Percentiles rank a stretch among this genome's conserved stretches.
phyloP scores from a whole-genome alignment of 2,329 filamentous ascomycete species.

The Lecanicillium sp. region DNA sequence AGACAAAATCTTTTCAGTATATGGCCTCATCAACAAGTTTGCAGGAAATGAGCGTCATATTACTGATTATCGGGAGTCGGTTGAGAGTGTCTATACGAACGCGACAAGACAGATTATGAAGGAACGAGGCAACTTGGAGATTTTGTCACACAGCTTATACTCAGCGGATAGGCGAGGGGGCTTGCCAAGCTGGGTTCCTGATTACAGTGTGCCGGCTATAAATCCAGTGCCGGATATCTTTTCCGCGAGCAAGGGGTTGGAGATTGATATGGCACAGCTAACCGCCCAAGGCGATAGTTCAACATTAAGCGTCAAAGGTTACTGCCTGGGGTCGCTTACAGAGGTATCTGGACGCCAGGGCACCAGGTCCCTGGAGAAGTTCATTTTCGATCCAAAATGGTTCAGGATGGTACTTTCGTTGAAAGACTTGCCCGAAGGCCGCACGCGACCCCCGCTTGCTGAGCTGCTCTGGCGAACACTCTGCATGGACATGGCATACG shows the following conservation, averaged over 20 bases:
- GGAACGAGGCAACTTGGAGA: slow-evolving; percentile 15
- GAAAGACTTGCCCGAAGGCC: slow-evolving; percentile 1
- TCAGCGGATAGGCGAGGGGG: not conserved
- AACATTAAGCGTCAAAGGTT: slow-evolving; percentile 14
- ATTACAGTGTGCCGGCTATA: slow-evolving; percentile 19
- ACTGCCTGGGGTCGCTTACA: slow-evolving; percentile 16
- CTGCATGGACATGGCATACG: slow-evolving; percentile 22
- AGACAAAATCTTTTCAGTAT: slow-evolving; percentile 22
- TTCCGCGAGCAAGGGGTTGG: slow-evolving; percentile 18
- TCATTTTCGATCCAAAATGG: slow-evolving; percentile 21
- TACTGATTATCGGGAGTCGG: slow-evolving; percentile 20
- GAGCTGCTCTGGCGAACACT: slow-evolving; percentile 22
- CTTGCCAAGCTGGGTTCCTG: slow-evolving; percentile 22
- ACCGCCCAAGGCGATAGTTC: not conserved
- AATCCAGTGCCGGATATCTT: slow-evolving; percentile 19
- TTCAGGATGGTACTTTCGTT: slow-evolving; percentile 19
- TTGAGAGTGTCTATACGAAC: slow-evolving; percentile 18
- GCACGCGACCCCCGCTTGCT: slow-evolving; percentile 13
- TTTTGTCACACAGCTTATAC: slow-evolving; percentile 17
- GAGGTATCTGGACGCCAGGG: slow-evolving; percentile 15
- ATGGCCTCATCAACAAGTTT: slow-evolving; percentile 21
- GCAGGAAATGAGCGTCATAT: slow-evolving; percentile 7
- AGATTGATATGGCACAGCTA: slow-evolving; percentile 5
- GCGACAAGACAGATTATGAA: slow-evolving; percentile 20
- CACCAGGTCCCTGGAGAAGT: slow-evolving; percentile 16